phyloP scores from a whole-genome alignment of 768 basidiomycete genomes.

The Lactarius pseudohatsudake region DNA sequence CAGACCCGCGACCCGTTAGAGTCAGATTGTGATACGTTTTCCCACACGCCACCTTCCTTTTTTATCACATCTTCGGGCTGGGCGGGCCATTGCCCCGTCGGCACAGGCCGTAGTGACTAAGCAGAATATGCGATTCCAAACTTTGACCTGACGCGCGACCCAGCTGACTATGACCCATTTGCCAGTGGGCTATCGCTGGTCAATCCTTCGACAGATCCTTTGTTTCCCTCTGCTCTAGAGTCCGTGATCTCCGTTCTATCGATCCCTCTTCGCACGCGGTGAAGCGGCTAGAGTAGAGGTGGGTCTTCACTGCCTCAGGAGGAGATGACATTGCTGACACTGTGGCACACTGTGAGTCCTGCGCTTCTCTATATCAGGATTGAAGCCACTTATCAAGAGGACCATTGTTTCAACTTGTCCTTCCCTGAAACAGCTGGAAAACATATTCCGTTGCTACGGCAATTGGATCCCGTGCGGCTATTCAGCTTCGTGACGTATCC shows the following conservation, averaged over 20 bases:
- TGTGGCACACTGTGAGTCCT: not conserved
- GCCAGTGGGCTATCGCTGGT: not conserved
- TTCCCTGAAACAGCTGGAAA: not conserved
- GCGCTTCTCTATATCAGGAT: not conserved
- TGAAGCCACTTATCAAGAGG: not conserved
- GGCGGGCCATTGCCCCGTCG: too few species aligned
- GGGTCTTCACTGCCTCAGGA: too few species aligned
- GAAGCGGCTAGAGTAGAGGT: not conserved
- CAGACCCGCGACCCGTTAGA: too few species aligned
- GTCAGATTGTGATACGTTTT: too few species aligned
- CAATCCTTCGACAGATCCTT: conserved; percentile 1
- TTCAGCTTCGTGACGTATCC: conserved; percentile 5
- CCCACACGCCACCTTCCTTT: too few species aligned
- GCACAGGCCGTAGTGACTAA: too few species aligned
- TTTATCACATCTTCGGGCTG: too few species aligned
- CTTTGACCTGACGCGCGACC: too few species aligned
- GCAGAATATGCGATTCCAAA: too few species aligned
- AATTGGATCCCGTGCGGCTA: not conserved
- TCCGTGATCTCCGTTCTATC: not conserved
- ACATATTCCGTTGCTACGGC: not conserved
- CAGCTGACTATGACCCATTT: too few species aligned
- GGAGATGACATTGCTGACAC: not conserved
- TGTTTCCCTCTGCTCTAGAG: not conserved
- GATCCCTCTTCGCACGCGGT: too few species aligned
- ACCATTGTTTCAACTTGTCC: not conserved